Percentiles rank a stretch among this genome's conserved stretches.
Evolutionary conservation across 2,329 filamentous ascomycete genomes (phyloP).

Genomic region (Rutstroemia sp.): DNA sequence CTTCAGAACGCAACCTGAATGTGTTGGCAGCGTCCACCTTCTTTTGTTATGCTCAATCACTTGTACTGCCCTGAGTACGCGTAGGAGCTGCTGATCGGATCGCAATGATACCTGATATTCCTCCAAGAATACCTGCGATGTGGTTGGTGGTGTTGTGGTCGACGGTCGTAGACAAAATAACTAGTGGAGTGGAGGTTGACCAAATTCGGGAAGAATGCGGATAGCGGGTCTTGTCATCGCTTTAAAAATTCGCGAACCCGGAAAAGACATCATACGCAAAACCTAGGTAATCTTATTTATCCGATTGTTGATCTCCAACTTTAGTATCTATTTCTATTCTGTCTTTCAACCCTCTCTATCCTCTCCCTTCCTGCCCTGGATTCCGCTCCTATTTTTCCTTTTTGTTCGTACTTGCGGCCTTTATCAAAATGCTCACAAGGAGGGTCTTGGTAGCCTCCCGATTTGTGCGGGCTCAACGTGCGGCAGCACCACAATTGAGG

Average conservation of each 20-base stretch:
- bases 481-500: conserved; percentile 24
- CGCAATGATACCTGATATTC: not conserved
- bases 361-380: conserved; percentile 11
- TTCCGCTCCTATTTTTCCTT: conserved; percentile 14
- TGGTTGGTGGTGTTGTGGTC: not conserved
- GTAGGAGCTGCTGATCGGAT: too few relatives aligned
- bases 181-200: conserved; percentile 8
- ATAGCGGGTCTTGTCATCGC: not conserved
- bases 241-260: conserved; percentile 9
- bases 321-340: not conserved
- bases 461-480: conserved; percentile 24
- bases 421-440: conserved; percentile 27
- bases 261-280: conserved; percentile 7
- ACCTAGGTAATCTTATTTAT: conserved; percentile 1
- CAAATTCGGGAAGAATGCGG: conserved; percentile 3
- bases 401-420: conserved; percentile 8
- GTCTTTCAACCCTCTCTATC: not conserved
- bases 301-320: not conserved
- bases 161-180: not conserved
- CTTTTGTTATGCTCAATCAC: not conserved
- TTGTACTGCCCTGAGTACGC: not conserved
- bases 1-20: not conserved
- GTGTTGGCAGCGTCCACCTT: not conserved
- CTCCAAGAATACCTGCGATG: not conserved
- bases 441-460: conserved; percentile 28